Evolutionary conservation across 306 rosid species (phyloP).

Genomic region (Canavalia gladiata): DNA sequence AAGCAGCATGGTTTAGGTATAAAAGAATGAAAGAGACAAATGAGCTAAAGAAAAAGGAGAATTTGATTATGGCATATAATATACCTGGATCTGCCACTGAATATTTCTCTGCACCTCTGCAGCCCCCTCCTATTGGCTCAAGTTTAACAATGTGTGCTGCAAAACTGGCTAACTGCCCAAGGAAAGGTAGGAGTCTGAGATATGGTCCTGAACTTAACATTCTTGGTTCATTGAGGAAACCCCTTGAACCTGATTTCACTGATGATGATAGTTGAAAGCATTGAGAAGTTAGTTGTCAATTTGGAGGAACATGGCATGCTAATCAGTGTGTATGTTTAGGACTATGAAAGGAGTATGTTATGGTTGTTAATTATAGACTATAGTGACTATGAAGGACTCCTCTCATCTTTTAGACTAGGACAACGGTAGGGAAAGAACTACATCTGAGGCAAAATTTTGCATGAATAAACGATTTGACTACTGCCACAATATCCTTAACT

Average conservation of each 20-base stretch:
- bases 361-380: conserved; percentile 17
- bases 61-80: neutral
- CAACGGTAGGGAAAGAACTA: conserved; percentile 13
- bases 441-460: conserved; percentile 29
- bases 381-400: conserved; percentile 12
- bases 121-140: conserved; percentile 28
- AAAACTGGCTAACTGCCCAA: conserved; percentile 48
- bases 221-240: conserved; percentile 60
- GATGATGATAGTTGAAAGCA: conserved; percentile 45
- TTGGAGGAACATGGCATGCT: neutral
- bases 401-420: conserved; percentile 33
- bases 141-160: conserved; percentile 37
- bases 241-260: conserved; percentile 64
- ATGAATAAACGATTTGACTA: neutral
- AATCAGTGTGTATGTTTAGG: conserved; percentile 6
- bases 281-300: neutral
- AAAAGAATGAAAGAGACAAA: conserved; percentile 54
- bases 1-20: conserved; percentile 72
- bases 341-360: neutral
- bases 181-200: conserved; percentile 59
- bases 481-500: neutral
- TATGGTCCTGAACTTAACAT: conserved; percentile 56
- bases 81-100: conserved; percentile 42
- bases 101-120: conserved; percentile 57
- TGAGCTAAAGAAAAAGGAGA: conserved; percentile 56